Conservation (phyloP, 129 eudicot genomes). For the Flaveria ramosissima region DNA sequence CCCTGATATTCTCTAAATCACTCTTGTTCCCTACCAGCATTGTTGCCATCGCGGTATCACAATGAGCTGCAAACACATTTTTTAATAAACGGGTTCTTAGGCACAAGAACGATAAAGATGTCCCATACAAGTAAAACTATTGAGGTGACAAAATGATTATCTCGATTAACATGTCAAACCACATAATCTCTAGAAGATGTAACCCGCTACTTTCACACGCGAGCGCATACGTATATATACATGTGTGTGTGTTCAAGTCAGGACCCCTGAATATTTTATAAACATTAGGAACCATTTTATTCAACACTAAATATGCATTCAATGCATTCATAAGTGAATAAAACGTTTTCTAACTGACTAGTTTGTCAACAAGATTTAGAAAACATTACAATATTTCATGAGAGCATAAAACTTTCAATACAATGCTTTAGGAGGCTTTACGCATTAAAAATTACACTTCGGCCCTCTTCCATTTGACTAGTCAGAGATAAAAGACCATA, state of each 20-base stretch:
- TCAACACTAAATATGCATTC: not conserved
- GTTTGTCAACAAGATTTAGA: not conserved
- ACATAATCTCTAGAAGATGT: not conserved
- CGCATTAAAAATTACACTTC: not conserved
- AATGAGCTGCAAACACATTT: slow-evolving; percentile 63
- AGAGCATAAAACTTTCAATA: not conserved
- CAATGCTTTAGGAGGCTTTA: not conserved
- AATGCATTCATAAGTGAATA: not conserved
- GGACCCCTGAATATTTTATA: not conserved
- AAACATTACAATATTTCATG: too few species aligned
- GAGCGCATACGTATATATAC: not conserved
- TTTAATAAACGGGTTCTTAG: not conserved
- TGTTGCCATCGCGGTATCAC: slow-evolving; percentile 73
- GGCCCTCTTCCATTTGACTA: not conserved
- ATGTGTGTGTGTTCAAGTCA: not conserved
- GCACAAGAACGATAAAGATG: not conserved
- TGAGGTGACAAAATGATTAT: not conserved
- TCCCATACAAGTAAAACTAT: not conserved
- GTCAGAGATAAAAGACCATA: not conserved
- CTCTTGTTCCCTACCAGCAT: slow-evolving; percentile 90
- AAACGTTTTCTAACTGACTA: not conserved
- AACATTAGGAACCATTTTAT: not conserved
- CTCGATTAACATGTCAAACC: not conserved
- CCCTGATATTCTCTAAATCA: slow-evolving; percentile 73
- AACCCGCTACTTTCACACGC: too few species aligned